phyloP scores from a whole-genome alignment of 108 stramenopile genomes.

The Cylindrotheca fusiformis region DNA sequence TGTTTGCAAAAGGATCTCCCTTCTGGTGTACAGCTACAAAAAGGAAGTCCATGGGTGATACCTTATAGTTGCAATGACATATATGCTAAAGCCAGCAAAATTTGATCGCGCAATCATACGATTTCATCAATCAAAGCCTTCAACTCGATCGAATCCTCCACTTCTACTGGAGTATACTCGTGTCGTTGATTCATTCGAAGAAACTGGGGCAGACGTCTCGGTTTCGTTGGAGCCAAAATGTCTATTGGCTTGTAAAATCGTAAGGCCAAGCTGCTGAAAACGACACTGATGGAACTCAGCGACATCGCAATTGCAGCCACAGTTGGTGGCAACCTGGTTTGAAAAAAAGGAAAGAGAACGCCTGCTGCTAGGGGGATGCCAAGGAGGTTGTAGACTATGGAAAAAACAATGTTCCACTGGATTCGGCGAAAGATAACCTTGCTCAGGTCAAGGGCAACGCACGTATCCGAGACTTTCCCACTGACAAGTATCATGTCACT shows the following conservation, averaged over 20 bases:
- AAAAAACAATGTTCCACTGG: constrained; percentile 87
- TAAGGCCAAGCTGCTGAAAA: constrained; percentile 72
- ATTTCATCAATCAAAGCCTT: constrained; percentile 7
- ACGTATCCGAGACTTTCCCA: constrained; percentile 82
- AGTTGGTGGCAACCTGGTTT: constrained; percentile 82
- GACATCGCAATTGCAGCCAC: constrained; percentile 95
- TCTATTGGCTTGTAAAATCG: constrained; percentile 70
- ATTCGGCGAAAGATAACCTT: constrained; percentile 89
- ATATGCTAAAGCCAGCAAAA: too few species aligned
- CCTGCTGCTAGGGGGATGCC: constrained; percentile 97
- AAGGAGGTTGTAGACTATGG: constrained; percentile 93
- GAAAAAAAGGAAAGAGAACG: constrained; percentile 84
- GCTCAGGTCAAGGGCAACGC: constrained; percentile 87
- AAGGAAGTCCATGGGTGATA: not conserved
- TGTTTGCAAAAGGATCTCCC: too few species aligned
- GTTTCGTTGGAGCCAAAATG: constrained; percentile 27
- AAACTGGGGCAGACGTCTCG: constrained; percentile 1
- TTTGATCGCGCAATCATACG: too few species aligned
- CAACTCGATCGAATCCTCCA: constrained; percentile 1
- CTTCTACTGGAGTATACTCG: constrained; percentile 1
- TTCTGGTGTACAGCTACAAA: too few species aligned
- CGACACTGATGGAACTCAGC: constrained; percentile 88
- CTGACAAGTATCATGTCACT: constrained; percentile 93
- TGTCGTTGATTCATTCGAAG: not conserved
- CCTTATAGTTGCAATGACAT: not conserved